Percentiles rank a stretch among this genome's conserved stretches.
Conservation (phyloP, 495 filamentous ascomycete genomes). For the Corynascus novoguineensis region DNA sequence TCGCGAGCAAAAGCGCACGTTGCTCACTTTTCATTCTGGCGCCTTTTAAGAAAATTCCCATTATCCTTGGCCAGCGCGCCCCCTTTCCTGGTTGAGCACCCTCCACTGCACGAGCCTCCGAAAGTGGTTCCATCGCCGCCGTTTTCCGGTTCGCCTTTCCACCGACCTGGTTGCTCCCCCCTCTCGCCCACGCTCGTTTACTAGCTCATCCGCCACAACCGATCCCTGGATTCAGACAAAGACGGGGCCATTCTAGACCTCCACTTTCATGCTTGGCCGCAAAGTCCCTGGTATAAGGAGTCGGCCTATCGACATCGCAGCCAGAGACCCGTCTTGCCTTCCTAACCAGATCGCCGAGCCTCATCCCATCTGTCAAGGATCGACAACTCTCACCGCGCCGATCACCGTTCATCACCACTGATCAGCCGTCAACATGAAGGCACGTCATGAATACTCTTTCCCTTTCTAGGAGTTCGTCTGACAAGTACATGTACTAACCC, state of each 20-base stretch:
- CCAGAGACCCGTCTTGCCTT: background rate
- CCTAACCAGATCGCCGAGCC: background rate
- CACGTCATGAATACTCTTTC: background rate
- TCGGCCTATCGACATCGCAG: background rate
- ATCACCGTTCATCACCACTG: background rate
- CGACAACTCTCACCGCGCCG: background rate
- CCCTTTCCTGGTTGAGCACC: background rate
- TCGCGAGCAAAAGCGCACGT: background rate
- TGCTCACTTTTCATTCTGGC: background rate
- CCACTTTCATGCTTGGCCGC: background rate
- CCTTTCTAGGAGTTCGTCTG: background rate
- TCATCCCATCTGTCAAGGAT: background rate
- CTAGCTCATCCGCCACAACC: no score
- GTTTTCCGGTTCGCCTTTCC: background rate
- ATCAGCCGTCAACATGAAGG: conserved; percentile 12
- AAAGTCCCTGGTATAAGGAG: background rate
- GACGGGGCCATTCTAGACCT: no score
- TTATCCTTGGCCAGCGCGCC: background rate
- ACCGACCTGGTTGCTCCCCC: conserved; percentile 1
- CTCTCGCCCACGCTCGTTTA: conserved; percentile 1
- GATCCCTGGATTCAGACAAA: no score
- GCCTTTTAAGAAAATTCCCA: background rate
- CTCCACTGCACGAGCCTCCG: background rate
- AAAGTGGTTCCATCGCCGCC: background rate
- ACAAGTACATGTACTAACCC: background rate